These are phyloP conservation scores for Ganoderma sinense DNA, from an alignment of 1,284 basidiomycete genomes.

Conservation along the genomic window DNA sequence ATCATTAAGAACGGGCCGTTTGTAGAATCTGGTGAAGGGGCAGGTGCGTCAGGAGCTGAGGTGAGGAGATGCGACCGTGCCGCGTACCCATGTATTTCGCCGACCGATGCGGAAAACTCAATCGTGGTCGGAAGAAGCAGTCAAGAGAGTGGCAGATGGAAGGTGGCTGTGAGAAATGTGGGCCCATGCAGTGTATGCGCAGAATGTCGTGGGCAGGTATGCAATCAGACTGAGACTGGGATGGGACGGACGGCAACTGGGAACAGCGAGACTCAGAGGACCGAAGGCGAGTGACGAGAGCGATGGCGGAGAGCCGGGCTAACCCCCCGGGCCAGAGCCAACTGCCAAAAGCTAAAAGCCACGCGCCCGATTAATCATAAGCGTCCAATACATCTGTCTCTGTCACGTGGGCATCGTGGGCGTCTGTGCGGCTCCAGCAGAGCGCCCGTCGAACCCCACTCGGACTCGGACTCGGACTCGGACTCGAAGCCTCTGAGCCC, in stretches of 20 bases:
- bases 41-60: background rate
- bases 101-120: background rate
- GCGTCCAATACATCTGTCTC: background rate
- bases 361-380: background rate
- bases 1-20: background rate
- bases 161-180: background rate
- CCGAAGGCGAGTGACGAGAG: background rate
- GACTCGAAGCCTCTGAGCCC: background rate
- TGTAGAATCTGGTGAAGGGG: background rate
- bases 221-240: background rate
- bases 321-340: too few relatives aligned
- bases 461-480: background rate
- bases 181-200: background rate
- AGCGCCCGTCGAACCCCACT: background rate
- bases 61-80: background rate
- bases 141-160: background rate
- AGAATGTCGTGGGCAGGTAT: background rate
- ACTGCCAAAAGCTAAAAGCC: constrained; percentile 1
- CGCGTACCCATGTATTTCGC: background rate
- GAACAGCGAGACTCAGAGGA: background rate
- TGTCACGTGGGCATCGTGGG: background rate
- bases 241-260: background rate
- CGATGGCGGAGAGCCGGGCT: background rate
- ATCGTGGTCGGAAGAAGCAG: background rate
- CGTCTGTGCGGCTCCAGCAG: background rate